These are phyloP conservation scores for Aspergillus candidus DNA, from an alignment of 2,329 filamentous ascomycete genomes.

Conservation along the genomic window DNA sequence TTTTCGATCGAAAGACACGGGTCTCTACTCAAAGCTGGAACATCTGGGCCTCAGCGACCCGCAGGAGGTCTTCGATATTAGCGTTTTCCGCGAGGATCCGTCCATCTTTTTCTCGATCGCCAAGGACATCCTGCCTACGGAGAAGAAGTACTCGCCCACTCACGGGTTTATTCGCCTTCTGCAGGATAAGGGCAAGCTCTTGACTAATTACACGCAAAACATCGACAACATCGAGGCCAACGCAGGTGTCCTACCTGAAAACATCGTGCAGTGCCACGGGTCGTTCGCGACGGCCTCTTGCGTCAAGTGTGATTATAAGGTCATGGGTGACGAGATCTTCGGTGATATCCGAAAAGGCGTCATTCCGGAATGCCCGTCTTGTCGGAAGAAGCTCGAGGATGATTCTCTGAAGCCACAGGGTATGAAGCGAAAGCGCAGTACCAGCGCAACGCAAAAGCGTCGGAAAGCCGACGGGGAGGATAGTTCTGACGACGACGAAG, in stretches of 20 bases:
- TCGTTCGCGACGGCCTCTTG: slow-evolving; percentile 92
- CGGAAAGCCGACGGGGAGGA: slow-evolving; percentile 52
- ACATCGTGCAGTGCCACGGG: slow-evolving; percentile 92
- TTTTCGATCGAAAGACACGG: slow-evolving; percentile 88
- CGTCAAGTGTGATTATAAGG: slow-evolving; percentile 69
- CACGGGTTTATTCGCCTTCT: slow-evolving; percentile 90
- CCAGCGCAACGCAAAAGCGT: slow-evolving; percentile 44
- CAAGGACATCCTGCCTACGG: slow-evolving; percentile 78
- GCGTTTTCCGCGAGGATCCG: slow-evolving; percentile 78
- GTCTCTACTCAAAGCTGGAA: slow-evolving; percentile 79
- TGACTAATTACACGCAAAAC: slow-evolving; percentile 98
- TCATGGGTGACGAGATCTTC: slow-evolving; percentile 71
- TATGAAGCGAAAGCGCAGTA: slow-evolving; percentile 49
- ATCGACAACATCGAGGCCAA: slow-evolving; percentile 92
- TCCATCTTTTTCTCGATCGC: slow-evolving; percentile 86
- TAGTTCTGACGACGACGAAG: slow-evolving; percentile 53
- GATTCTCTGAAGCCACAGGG: slow-evolving; percentile 40
- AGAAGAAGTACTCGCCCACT: slow-evolving; percentile 78
- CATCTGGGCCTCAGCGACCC: slow-evolving; percentile 74
- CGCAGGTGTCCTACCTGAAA: slow-evolving; percentile 73
- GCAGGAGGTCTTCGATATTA: slow-evolving; percentile 92
- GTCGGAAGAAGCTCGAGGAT: slow-evolving; percentile 50
- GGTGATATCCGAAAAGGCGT: slow-evolving; percentile 67
- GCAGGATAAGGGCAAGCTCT: slow-evolving; percentile 78
- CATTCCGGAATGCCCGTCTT: slow-evolving; percentile 72